Percentiles rank a stretch among this genome's conserved stretches.
These are phyloP conservation scores for Corylus heterophylla DNA, from an alignment of 306 rosid species.

Conservation along the genomic window DNA sequence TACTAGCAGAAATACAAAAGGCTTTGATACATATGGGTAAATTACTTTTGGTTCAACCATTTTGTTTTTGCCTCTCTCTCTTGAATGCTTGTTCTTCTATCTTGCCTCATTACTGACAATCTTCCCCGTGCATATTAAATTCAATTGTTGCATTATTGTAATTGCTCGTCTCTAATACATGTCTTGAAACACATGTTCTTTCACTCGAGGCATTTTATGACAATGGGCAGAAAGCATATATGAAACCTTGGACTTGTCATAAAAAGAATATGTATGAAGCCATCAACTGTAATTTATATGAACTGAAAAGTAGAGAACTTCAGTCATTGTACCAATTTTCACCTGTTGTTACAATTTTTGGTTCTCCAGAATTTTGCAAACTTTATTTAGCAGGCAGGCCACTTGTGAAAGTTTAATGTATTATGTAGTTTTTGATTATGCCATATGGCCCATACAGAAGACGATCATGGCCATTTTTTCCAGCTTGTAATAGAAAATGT, in stretches of 20 bases:
- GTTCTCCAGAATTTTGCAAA: background rate
- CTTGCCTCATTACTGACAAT: conserved; percentile 1
- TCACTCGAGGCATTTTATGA: background rate
- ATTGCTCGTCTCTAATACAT: background rate
- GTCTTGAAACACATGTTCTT: background rate
- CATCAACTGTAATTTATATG: background rate
- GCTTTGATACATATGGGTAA: conserved; percentile 68
- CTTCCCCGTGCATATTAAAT: background rate
- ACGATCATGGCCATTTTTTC: conserved; percentile 10
- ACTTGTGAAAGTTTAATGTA: background rate
- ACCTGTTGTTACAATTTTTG: background rate
- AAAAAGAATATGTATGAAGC: background rate
- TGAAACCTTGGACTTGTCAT: background rate
- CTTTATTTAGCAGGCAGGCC: background rate
- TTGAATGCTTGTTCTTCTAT: conserved; percentile 2
- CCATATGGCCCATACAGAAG: background rate
- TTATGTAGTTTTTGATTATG: conserved; percentile 5
- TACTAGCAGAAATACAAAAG: conserved; percentile 47
- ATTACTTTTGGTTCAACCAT: conserved; percentile 26
- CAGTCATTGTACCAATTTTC: conserved; percentile 13
- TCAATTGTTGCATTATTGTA: background rate
- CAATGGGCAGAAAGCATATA: background rate
- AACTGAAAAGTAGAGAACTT: conserved; percentile 5
- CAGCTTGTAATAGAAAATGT: background rate
- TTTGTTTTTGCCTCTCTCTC: background rate